Percentiles rank a stretch among this genome's conserved stretches.
These are phyloP conservation scores for Lachnellula willkommii DNA, from an alignment of 2,329 filamentous ascomycete species.

Conservation along the genomic window DNA sequence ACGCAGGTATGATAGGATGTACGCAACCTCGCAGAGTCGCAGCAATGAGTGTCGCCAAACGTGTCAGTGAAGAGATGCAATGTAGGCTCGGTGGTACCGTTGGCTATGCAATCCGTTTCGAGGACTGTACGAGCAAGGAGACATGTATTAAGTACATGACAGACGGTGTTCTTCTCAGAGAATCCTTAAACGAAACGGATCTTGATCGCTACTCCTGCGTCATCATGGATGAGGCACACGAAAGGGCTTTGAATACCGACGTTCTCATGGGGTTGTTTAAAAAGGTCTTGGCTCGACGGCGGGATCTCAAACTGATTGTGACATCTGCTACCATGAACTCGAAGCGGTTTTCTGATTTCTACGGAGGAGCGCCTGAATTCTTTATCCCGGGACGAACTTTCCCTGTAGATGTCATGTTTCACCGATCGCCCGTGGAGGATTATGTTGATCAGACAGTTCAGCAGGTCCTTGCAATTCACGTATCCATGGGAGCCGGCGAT, in stretches of 20 bases:
- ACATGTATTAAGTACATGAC: conserved; percentile 99
- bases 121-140: conserved; percentile 94
- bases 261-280: conserved; percentile 97
- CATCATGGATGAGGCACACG: conserved; percentile 99
- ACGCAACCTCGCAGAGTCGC: conserved; percentile 95
- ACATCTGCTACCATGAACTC: conserved; percentile 99
- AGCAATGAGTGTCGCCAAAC: conserved; percentile 97
- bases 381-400: conserved; percentile 95
- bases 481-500: conserved; percentile 87
- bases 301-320: conserved; percentile 93
- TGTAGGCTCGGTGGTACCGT: conserved; percentile 81
- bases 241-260: conserved; percentile 92
- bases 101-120: conserved; percentile 96
- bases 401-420: conserved; percentile 93
- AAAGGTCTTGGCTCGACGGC: conserved; percentile 82
- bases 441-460: conserved; percentile 97
- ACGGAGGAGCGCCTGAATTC: conserved; percentile 92
- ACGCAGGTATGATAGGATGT: conserved; percentile 85
- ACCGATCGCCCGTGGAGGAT: conserved; percentile 90
- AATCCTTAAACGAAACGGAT: conserved; percentile 87
- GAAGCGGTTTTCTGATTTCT: conserved; percentile 92
- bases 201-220: conserved; percentile 95
- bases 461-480: conserved; percentile 90
- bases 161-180: conserved; percentile 87
- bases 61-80: conserved; percentile 98